A percentile compares a stretch with the other conserved stretches of the same genome.
phyloP scores from a whole-genome alignment of 2,329 filamentous ascomycete genomes.

The Dryadomyces quercivorus region DNA sequence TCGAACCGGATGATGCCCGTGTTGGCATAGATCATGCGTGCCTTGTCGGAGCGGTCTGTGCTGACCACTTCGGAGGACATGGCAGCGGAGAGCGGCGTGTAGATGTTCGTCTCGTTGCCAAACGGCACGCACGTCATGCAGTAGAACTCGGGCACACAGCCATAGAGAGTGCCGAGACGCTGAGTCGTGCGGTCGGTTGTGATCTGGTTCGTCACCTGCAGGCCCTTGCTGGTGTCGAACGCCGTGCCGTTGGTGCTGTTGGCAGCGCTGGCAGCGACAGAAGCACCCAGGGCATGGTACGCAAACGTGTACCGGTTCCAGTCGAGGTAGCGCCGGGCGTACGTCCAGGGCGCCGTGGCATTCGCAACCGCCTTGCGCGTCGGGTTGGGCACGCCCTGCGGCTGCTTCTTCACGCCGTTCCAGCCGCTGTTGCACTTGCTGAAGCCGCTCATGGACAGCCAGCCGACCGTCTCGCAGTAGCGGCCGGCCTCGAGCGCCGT shows the following conservation, averaged over 20 bases:
- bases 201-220: constrained; percentile 13
- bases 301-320: constrained; percentile 56
- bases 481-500: constrained; percentile 51
- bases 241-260: constrained; percentile 4
- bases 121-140: constrained; percentile 45
- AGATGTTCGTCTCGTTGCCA: constrained; percentile 39
- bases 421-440: constrained; percentile 29
- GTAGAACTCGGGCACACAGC: constrained; percentile 48
- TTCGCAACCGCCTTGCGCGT: constrained; percentile 25
- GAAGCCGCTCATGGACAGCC: constrained; percentile 52
- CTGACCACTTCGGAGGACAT: constrained; percentile 40
- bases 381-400: constrained; percentile 25
- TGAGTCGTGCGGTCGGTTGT: constrained; percentile 36
- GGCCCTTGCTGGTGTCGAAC: constrained; percentile 13
- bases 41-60: constrained; percentile 30
- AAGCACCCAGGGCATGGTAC: constrained; percentile 40
- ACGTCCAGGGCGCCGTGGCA: constrained; percentile 28
- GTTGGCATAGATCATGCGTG: constrained; percentile 47
- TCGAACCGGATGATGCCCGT: constrained; percentile 51
- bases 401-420: constrained; percentile 22
- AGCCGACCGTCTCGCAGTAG: constrained; percentile 58
- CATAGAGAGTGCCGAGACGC: constrained; percentile 42
- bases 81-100: constrained; percentile 36
- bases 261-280: not conserved
- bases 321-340: constrained; percentile 52